Conservation (phyloP, 257 asterid species). For the Scutellaria minor region DNA sequence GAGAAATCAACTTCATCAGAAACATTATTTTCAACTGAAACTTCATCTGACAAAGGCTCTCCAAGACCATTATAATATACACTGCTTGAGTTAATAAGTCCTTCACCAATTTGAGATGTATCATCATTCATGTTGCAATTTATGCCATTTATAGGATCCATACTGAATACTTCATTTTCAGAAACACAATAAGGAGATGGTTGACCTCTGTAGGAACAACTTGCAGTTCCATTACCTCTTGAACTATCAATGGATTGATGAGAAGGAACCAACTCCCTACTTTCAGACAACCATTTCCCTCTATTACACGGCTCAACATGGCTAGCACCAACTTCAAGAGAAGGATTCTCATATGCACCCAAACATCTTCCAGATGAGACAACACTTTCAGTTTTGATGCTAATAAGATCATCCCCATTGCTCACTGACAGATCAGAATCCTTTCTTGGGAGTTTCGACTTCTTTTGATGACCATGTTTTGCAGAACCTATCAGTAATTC, state of each 20-base stretch:
- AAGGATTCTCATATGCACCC: slow-evolving; percentile 41
- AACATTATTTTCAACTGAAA: slow-evolving; percentile 55
- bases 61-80: slow-evolving; percentile 40
- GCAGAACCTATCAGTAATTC: slow-evolving; percentile 60
- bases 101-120: slow-evolving; percentile 42
- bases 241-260: slow-evolving; percentile 35
- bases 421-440: slow-evolving; percentile 41
- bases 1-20: slow-evolving; percentile 57
- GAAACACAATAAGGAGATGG: slow-evolving; percentile 41
- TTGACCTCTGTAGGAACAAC: slow-evolving; percentile 57
- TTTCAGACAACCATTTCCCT: slow-evolving; percentile 56
- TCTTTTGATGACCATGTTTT: slow-evolving; percentile 46
- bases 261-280: slow-evolving; percentile 58
- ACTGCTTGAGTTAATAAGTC: slow-evolving; percentile 35
- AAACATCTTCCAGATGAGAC: slow-evolving; percentile 49
- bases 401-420: slow-evolving; percentile 42
- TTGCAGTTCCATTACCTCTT: slow-evolving; percentile 51
- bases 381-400: slow-evolving; percentile 45
- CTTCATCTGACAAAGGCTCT: slow-evolving; percentile 56
- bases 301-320: slow-evolving; percentile 46
- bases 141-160: slow-evolving; percentile 35
- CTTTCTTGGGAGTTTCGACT: slow-evolving; percentile 49
- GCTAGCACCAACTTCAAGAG: slow-evolving; percentile 43
- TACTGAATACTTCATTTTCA: slow-evolving; percentile 38
- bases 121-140: slow-evolving; percentile 36